Evolutionary conservation across 441 rosid species (phyloP).

Genomic region (Rhodomyrtus psidioides): DNA sequence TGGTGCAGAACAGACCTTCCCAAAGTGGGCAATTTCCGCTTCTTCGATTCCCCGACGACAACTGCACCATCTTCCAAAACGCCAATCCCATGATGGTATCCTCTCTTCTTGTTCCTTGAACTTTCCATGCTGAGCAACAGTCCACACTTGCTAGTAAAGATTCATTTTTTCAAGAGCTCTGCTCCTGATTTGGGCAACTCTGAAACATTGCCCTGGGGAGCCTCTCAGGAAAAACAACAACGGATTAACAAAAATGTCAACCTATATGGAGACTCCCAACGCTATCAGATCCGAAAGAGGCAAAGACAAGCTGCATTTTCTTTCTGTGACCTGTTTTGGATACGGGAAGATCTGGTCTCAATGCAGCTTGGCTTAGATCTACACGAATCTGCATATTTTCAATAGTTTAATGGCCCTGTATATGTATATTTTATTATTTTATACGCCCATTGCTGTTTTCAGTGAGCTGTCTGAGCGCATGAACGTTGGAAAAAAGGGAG

Average conservation of each 20-base stretch:
- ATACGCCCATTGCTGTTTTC: constrained; percentile 18
- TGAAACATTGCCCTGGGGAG: neutral
- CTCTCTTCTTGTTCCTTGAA: constrained; percentile 63
- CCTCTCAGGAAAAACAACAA: neutral
- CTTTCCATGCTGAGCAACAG: constrained; percentile 51
- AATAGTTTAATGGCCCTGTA: constrained; percentile 9
- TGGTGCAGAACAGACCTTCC: constrained; percentile 47
- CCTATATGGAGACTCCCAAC: neutral
- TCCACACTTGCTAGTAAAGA: neutral
- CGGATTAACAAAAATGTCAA: neutral
- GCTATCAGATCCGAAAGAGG: neutral
- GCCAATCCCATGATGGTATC: constrained; percentile 30
- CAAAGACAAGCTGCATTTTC: neutral
- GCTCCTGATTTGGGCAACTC: constrained; percentile 9
- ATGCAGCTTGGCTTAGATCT: neutral
- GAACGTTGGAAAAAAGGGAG: constrained; percentile 15
- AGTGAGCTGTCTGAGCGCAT: constrained; percentile 13
- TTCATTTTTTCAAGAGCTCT: neutral
- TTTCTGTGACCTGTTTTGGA: neutral
- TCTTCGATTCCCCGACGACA: constrained; percentile 49
- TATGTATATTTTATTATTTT: constrained; percentile 2
- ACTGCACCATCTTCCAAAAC: constrained; percentile 39
- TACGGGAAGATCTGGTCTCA: neutral
- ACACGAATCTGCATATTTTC: neutral
- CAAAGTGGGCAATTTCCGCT: constrained; percentile 72